Conservation (phyloP, 805 yeast species). For the Wickerhamomyces bovis region DNA sequence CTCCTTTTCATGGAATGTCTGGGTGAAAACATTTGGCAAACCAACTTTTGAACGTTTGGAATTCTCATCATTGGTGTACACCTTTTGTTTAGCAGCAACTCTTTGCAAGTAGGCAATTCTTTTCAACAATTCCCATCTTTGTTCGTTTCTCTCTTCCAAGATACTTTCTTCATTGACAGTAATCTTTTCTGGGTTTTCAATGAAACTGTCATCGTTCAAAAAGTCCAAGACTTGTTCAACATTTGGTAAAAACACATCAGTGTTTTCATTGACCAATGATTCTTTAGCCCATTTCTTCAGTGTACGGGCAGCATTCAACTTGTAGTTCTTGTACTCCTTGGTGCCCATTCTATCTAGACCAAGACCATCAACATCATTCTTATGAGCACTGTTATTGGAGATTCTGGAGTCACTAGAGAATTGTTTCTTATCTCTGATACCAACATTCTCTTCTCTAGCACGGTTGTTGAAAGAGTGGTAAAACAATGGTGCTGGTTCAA, state of each 20-base stretch:
- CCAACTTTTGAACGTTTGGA: constrained; percentile 26
- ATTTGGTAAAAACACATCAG: constrained; percentile 48
- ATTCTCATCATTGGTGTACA: constrained; percentile 33
- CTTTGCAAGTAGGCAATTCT: constrained; percentile 66
- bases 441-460: constrained; percentile 83
- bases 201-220: constrained; percentile 37
- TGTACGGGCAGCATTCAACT: constrained; percentile 48
- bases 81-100: constrained; percentile 46
- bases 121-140: constrained; percentile 68
- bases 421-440: constrained; percentile 77
- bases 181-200: constrained; percentile 24
- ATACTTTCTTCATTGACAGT: constrained; percentile 34
- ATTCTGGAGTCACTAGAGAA: constrained; percentile 80
- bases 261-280: constrained; percentile 28
- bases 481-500: constrained; percentile 15
- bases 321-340: constrained; percentile 40
- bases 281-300: constrained; percentile 50
- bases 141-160: constrained; percentile 39
- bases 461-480: constrained; percentile 72
- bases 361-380: constrained; percentile 67
- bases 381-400: constrained; percentile 57
- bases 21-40: constrained; percentile 7
- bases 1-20: constrained; percentile 6
- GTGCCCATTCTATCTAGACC: constrained; percentile 62
- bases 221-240: constrained; percentile 51